These are phyloP conservation scores for Trichomonas gallinae DNA, from an alignment of 208 protist genomes.

Conservation along the genomic window DNA sequence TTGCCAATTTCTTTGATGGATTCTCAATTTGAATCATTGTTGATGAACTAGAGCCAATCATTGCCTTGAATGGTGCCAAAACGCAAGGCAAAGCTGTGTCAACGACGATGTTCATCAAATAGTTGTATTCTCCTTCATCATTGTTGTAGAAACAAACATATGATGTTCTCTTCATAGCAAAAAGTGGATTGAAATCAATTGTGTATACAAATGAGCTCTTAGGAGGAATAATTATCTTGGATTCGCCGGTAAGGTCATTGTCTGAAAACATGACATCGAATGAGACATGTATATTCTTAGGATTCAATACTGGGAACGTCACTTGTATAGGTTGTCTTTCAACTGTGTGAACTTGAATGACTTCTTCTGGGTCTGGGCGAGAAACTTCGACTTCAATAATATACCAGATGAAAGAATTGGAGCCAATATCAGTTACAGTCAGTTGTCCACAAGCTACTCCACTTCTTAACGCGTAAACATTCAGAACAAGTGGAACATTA, in stretches of 20 bases:
- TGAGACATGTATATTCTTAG: background rate
- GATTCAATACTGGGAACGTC: background rate
- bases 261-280: background rate
- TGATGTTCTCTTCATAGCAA: background rate
- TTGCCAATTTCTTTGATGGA: background rate
- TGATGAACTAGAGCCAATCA: background rate
- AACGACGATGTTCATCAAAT: background rate
- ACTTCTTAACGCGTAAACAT: background rate
- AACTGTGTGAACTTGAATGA: background rate
- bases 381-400: background rate
- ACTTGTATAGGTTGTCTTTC: background rate
- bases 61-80: background rate
- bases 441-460: background rate
- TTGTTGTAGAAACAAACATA: background rate
- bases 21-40: background rate
- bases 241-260: background rate
- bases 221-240: background rate
- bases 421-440: background rate
- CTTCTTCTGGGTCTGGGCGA: background rate
- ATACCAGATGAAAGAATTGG: background rate
- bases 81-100: background rate
- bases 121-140: background rate
- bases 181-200: background rate
- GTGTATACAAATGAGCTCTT: background rate
- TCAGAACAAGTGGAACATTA: background rate